phyloP scores from a whole-genome alignment of 1,139 yeast genomes.

The Tardiomyces depauwii region DNA sequence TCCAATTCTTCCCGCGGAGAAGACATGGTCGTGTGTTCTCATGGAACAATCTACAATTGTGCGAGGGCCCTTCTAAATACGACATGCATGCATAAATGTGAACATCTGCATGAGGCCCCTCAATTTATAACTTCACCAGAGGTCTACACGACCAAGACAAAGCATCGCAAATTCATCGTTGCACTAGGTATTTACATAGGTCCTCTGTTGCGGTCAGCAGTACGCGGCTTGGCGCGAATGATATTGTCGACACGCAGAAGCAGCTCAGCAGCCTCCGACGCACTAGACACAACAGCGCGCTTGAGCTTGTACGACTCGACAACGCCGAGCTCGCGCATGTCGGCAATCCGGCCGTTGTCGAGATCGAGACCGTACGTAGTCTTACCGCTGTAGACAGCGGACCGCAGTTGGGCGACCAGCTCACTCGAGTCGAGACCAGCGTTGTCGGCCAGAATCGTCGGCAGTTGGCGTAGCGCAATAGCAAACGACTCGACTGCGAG shows the following conservation, averaged over 20 bases:
- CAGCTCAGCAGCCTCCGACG: conserved; percentile 96
- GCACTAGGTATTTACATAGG: conserved; percentile 7
- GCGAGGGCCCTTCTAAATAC: conserved; percentile 1
- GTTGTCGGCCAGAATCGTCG: conserved; percentile 90
- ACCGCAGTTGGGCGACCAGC: conserved; percentile 77
- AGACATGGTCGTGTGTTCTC: conserved; percentile 6
- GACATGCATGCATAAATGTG: conserved; percentile 3
- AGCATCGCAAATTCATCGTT: too few relatives aligned
- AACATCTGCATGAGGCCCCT: too few relatives aligned
- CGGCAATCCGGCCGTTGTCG: conserved; percentile 73
- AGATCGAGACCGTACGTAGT: conserved; percentile 85
- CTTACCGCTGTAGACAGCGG: conserved; percentile 89
- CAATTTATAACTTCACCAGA: too few relatives aligned
- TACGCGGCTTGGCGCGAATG: conserved; percentile 93
- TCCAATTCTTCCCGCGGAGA: conserved; percentile 17
- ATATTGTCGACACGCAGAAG: conserved; percentile 91
- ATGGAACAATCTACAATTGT: conserved; percentile 1
- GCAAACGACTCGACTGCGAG: conserved; percentile 94
- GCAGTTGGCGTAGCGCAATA: conserved; percentile 85
- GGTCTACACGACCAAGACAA: not conserved
- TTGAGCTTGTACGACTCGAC: conserved; percentile 89
- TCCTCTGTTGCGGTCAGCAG: conserved; percentile 64
- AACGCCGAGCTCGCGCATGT: conserved; percentile 88
- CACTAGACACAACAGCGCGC: conserved; percentile 90
- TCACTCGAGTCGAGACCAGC: conserved; percentile 97